Conservation (phyloP, 2,329 filamentous ascomycete species). For the Furcasterigmium furcatum region DNA sequence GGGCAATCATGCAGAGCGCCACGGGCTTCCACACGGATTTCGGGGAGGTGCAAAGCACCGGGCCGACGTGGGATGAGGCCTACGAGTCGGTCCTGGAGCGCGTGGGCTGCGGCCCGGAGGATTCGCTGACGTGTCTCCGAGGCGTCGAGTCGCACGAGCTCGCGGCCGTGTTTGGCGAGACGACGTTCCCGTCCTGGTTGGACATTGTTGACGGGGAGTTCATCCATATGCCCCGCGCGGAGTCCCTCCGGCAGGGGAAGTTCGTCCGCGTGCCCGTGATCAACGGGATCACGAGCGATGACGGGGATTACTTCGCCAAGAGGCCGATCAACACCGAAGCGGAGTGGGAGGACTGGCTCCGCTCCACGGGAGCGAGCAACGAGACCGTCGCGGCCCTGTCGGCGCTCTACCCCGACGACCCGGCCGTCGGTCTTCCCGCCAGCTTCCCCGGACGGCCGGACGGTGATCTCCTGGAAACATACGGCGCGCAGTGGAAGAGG, state of each 20-base stretch:
- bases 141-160: conserved; percentile 23
- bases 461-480: conserved; percentile 9
- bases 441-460: conserved; percentile 27
- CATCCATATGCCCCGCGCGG: conserved; percentile 35
- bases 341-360: conserved; percentile 42
- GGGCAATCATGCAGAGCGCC: conserved; percentile 46
- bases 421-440: conserved; percentile 42
- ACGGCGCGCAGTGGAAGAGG: conserved; percentile 50
- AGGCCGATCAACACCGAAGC: conserved; percentile 50
- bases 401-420: conserved; percentile 46
- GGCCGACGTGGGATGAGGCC: conserved; percentile 12
- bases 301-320: conserved; percentile 54
- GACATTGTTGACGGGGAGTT: conserved; percentile 32
- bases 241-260: conserved; percentile 51
- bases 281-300: conserved; percentile 62
- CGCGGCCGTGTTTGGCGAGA: conserved; percentile 21
- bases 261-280: conserved; percentile 65
- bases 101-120: not conserved
- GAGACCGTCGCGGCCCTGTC: conserved; percentile 29
- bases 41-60: conserved; percentile 15
- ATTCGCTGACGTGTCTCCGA: conserved; percentile 24
- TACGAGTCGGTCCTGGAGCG: not conserved
- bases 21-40: conserved; percentile 32
- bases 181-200: conserved; percentile 15
- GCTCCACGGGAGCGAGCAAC: conserved; percentile 16